phyloP scores from a whole-genome alignment of 352 stramenopile species.

The Globisporangium echinulatum region DNA sequence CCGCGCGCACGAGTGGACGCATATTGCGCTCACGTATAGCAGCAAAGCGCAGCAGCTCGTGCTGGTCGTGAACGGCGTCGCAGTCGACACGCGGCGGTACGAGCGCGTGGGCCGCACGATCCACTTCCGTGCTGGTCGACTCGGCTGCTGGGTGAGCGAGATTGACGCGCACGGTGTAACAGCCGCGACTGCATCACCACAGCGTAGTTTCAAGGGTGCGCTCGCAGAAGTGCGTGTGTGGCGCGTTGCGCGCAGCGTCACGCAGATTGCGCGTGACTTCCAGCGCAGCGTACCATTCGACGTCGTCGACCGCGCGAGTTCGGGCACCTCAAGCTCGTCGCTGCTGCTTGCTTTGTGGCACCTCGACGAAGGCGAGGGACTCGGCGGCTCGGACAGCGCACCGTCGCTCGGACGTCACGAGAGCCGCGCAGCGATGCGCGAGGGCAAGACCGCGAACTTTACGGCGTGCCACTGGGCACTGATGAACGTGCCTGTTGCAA shows the following conservation, averaged over 20 bases:
- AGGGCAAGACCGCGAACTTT: conserved; percentile 36
- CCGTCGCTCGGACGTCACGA: not conserved
- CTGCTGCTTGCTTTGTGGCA: conserved; percentile 57
- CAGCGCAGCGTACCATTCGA: conserved; percentile 56
- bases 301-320: conserved; percentile 11
- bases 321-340: conserved; percentile 3
- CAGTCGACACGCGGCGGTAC: conserved; percentile 31
- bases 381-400: conserved; percentile 45
- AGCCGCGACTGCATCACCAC: conserved; percentile 22
- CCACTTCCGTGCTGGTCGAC: conserved; percentile 41
- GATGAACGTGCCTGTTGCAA: conserved; percentile 55
- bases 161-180: conserved; percentile 28
- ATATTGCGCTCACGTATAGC: conserved; percentile 58
- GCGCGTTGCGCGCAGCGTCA: conserved; percentile 27
- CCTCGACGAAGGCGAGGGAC: conserved; percentile 67
- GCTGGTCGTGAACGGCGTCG: conserved; percentile 53
- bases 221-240: conserved; percentile 76
- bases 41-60: conserved; percentile 16
- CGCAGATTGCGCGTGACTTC: conserved; percentile 55
- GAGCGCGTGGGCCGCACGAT: conserved; percentile 33
- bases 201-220: conserved; percentile 66
- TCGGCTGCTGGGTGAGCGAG: conserved; percentile 72
- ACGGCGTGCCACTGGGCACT: conserved; percentile 61
- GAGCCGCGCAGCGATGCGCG: conserved; percentile 5
- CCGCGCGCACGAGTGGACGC: conserved; percentile 57